Base-by-base conservation (phyloP, 371 early-diverging fungal species). In the Blakeslea trispora region DNA sequence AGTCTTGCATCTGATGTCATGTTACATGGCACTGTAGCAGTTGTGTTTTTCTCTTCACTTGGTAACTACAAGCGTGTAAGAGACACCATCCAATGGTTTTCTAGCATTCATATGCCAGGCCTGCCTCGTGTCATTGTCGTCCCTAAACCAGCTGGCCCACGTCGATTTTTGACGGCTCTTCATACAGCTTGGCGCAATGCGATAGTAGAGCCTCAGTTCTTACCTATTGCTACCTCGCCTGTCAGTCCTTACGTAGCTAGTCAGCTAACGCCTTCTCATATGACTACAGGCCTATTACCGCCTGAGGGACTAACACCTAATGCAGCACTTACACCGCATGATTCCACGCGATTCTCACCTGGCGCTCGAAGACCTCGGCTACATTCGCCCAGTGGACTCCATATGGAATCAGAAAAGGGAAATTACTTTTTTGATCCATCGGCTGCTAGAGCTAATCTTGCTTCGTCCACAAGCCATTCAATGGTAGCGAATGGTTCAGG, bases 121-220 rank as follows among this genome's bases (percentile, higher is more conserved):
- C 63, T 80, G 53, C 83, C 85, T 10, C 82, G 84, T 32, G 75
- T 87, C 2, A 68, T 87, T 18, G 85, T 86, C 8, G 76, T 86
- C 11, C 84, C 86, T 13, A 88, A 88, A 51, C 88, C 88, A 0
- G 85, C 83, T n/a, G 86, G 86, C 5, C 88, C 88, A 8, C 73
- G 85, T 17, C 77, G 86, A 9, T 79, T 85, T 28, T 56, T 88
- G 50, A 82, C 84, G 0, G 85, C 86, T 0, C 68, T 88, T 17
- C 85, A 84, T 61, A 85, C 85, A 0, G 84, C 84, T 15, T 79
- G 84, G 66, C 63, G 74, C 53, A 75, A 77, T 45, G 77, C 81
- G 0, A 61, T 77, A 18, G 72, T 86, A 14, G 83, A 84, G 39
- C 84, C 83, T 11, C 74, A 81, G 1, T 84, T 79, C 45, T 70